Evolutionary conservation across 176 grass and related monocot species (phyloP), one percentile per base, ranked within the genome.

Genomic region (Chloris gayana): DNA sequence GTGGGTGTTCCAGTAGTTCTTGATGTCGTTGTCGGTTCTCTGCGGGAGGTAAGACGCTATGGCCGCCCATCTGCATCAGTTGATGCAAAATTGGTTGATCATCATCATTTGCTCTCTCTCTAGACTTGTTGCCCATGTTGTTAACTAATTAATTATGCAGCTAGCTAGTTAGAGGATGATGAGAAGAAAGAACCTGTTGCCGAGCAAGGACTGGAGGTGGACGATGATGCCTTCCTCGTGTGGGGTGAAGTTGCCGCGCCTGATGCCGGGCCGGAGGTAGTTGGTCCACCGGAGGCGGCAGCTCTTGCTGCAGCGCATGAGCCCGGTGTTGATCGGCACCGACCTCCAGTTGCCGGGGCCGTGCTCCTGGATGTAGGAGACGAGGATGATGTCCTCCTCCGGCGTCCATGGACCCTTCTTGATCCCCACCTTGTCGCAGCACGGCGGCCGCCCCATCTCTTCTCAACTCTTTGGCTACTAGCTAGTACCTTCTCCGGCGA

Each of bases 1-100:
- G 73, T 93, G 91, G 18, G 91, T 97, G 83, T 97, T 97, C 93
- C 93, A 97, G 86, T 91, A 97, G 77, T 97, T 97, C 85, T 97
- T 97, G 84, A 97, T 97, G 76, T 97, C 93, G 74, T 97, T 97
- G 79, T 97, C 93, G 21, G 93, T 97, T 56, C 93, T 88, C 54
- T 89, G 88, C 1, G 93, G 93, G 33, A 97, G 91, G 86, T 97
- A 93, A 24, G 93, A 93, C 17, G 93, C 93, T 77, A 93, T 97
- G 2, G 88, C 88, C 1, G 93, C 90, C 93, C 93, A 95, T 76
- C 92, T 94, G 27, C 58, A 24, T 57, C 1, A 18, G 70, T 37
- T n/a, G 21, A 39, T 8, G 15, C 26, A 37, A 51, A 30, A 2
- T 37, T 37, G n/a, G 4, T 78, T 9, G 35, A 38, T 79, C 45